Percentiles rank a stretch among this genome's conserved stretches.
These are phyloP conservation scores for Ceratopteris richardii DNA, from an alignment of 75 land plant genomes.

Conservation along the genomic window DNA sequence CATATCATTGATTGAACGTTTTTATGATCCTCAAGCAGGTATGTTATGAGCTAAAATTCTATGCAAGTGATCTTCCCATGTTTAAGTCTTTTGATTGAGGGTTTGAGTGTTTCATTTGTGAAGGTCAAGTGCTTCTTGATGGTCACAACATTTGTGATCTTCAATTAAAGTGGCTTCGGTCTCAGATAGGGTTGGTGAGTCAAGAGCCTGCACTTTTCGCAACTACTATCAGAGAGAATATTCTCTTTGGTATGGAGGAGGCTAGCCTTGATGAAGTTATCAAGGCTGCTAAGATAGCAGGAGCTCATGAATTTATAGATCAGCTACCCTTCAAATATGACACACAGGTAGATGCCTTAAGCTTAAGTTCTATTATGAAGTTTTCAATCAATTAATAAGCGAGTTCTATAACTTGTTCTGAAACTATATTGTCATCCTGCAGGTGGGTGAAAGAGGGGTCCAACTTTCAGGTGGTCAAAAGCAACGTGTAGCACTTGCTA, in stretches of 20 bases:
- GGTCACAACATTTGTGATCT: slow-evolving; percentile 36
- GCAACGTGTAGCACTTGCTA: slow-evolving; percentile 77
- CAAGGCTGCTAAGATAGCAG: slow-evolving; percentile 45
- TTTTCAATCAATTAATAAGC: neutral
- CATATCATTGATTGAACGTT: slow-evolving; percentile 49
- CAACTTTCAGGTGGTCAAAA: slow-evolving; percentile 46
- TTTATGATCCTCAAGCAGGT: slow-evolving; percentile 63
- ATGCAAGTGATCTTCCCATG: neutral
- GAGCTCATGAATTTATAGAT: slow-evolving; percentile 56
- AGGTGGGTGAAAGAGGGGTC: slow-evolving; percentile 31
- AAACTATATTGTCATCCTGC: neutral
- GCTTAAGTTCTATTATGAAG: neutral
- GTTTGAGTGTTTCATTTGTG: neutral
- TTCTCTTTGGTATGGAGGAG: slow-evolving; percentile 46
- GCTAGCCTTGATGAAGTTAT: slow-evolving; percentile 50
- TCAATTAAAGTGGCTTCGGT: slow-evolving; percentile 38
- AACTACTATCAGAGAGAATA: slow-evolving; percentile 56
- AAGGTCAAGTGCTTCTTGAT: slow-evolving; percentile 40
- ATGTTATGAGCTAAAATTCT: neutral
- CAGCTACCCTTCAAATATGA: slow-evolving; percentile 48
- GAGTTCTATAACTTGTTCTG: neutral
- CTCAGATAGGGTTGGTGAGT: slow-evolving; percentile 52
- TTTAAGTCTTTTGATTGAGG: neutral
- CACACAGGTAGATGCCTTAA: slow-evolving; percentile 36
- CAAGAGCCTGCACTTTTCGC: slow-evolving; percentile 69